Conservation (phyloP, 2,329 filamentous ascomycete species). For the Mycocentrospora acerina region DNA sequence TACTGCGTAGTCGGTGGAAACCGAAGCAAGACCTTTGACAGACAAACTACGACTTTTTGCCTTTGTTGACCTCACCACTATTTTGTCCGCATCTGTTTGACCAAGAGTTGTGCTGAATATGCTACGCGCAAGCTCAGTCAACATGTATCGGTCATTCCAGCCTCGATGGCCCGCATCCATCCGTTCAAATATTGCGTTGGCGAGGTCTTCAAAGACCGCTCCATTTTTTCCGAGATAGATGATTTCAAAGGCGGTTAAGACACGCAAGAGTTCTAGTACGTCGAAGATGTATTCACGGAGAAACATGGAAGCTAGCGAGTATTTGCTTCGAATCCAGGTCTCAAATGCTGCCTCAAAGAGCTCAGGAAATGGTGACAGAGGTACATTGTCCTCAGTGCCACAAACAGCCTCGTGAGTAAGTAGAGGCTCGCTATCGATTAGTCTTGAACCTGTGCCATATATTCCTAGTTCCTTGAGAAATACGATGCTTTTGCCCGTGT, state of each 20-base stretch:
- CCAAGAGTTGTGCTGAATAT: constrained; percentile 58
- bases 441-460: constrained; percentile 36
- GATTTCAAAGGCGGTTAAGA: constrained; percentile 66
- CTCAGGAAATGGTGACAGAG: constrained; percentile 69
- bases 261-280: constrained; percentile 65
- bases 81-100: constrained; percentile 60
- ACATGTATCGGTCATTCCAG: constrained; percentile 80
- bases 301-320: constrained; percentile 66
- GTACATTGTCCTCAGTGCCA: constrained; percentile 43
- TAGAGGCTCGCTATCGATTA: constrained; percentile 21
- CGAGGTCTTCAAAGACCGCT: constrained; percentile 64
- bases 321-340: constrained; percentile 74
- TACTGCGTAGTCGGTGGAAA: constrained; percentile 70
- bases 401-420: constrained; percentile 63
- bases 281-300: constrained; percentile 68
- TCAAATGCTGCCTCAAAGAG: constrained; percentile 72
- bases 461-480: constrained; percentile 73
- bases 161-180: constrained; percentile 61
- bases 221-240: constrained; percentile 80
- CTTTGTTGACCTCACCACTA: constrained; percentile 59
- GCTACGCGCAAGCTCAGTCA: constrained; percentile 76
- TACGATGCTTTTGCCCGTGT: constrained; percentile 83
- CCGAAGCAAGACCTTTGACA: constrained; percentile 61
- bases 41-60: constrained; percentile 56
- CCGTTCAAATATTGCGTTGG: constrained; percentile 70